Base-by-base conservation (phyloP, 371 early-diverging fungal genomes). In the Basidiobolus meristosporus region DNA sequence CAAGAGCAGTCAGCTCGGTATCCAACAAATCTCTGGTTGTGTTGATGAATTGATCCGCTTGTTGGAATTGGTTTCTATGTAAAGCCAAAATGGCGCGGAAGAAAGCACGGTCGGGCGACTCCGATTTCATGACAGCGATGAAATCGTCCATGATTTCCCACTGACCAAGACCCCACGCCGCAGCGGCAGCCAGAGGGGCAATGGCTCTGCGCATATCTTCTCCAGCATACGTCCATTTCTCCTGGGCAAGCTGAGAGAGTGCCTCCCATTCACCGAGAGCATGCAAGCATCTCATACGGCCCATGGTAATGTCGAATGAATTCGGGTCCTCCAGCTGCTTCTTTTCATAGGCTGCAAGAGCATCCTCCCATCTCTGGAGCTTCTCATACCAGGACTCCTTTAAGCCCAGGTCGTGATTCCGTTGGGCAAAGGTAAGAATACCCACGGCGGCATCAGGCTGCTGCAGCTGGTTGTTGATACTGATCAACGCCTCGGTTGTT, bases 371-470 rank as follows among this genome's bases (percentile, higher is more conserved):
- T 37, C 88, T 68, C 43, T 86, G 80, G 22, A 98, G 59, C 35
- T 90, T 90, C 47, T 88, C 84, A 50, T 84, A 90, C 98, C 98
- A 98, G 0, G 85, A 70, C 31, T 88, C 90, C 49, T 81, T 78
- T 34, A 89, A 70, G 45, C 80, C 78, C 7, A 91, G 66, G 34
- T 87, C 77, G 42, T 89, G 77, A 7, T 78, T 72, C 41, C 84
- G 71, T 55, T 89, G 86, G 10, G 92, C 92, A 59, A 77, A 79
- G 3, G 77, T 82, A 36, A 96, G 61, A 43, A 96, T 83, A 43
- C 98, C 98, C 29, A 87, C 75, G 1, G 97, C 96, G 1, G 95
- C 88, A 59, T 98, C 98, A 7, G 90, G 90, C 46, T 88, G 88
- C 51, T 95, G 92, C 2, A 96, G 66, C 29, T 82, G 68, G 59